Base-by-base conservation (phyloP, 2,329 filamentous ascomycete genomes). In the Phialophora tarda region DNA sequence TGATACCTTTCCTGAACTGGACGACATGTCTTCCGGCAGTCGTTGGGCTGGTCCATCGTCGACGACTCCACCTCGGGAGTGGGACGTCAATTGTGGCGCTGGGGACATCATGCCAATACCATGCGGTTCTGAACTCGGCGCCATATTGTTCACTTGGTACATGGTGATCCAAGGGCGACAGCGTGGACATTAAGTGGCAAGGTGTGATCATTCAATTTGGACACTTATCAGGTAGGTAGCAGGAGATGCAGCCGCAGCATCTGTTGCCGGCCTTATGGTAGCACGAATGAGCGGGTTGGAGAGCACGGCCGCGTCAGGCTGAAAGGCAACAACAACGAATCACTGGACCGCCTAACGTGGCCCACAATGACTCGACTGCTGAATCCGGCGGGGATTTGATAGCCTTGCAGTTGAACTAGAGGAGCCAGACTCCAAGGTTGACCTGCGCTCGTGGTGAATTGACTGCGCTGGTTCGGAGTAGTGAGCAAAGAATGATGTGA, bases 1-100 rank as follows among this genome's bases (percentile, higher is more conserved):
- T 2, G 61, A 26, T 8, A 23, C 47, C 55, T 66, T 66, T 7
- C 32, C 21, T 17, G 56, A 28, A n/a, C n/a, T 50, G 21, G 64
- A 17, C 10, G 50, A 48, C 6, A 28, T 38, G 23, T 26, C 30
- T 24, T 58, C 53, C 10, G 53, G 21, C 6, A 14, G 28, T 6
- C 32, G n/a, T 24, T 51, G 44, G 11, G 58, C 38, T 24, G 26
- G 34, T 38, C 59, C 54, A 51, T 44, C 54, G 32, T 26, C 24
- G 6, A 24, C 24, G 6, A 24, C 26, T 12, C 54, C 30, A 32
- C 47, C 32, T n/a, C 32, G 21, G 8, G 44, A 55, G 8, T 54
- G 53, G 32, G 48, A 59, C 55, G 57, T 60, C 21, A 47, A 57
- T 23, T 51, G 30, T 1, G 55, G 23, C 24, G 32, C 26, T 21